phyloP scores from a whole-genome alignment of 225 moss, liverwort and hornwort species.

The Pseudoscleropodium purum region DNA sequence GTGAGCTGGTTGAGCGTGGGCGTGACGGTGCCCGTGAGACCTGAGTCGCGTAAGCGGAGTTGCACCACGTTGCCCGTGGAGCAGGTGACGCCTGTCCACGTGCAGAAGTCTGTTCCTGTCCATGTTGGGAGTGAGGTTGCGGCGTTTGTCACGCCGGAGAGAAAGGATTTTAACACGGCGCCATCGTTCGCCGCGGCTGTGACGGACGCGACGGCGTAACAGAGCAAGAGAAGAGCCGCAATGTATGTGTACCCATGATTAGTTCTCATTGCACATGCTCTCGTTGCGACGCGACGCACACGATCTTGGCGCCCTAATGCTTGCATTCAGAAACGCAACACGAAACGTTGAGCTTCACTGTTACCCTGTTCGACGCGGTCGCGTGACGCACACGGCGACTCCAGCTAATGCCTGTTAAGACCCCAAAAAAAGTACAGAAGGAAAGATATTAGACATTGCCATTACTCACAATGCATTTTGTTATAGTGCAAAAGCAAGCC shows the following conservation, averaged over 20 bases:
- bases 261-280: slow-evolving; percentile 42
- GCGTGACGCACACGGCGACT: neutral
- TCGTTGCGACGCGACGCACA: neutral
- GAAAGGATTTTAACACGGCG: slow-evolving; percentile 21
- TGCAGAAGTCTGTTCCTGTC: slow-evolving; percentile 53
- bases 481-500: neutral
- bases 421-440: neutral
- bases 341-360: neutral
- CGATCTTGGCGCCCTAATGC: neutral
- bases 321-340: neutral
- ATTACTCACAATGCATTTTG: neutral
- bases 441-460: neutral
- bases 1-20: slow-evolving; percentile 48
- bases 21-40: slow-evolving; percentile 58
- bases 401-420: neutral
- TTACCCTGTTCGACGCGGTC: neutral
- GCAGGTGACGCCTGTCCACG: slow-evolving; percentile 53
- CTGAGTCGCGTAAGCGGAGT: slow-evolving; percentile 37
- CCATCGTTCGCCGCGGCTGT: slow-evolving; percentile 21
- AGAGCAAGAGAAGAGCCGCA: neutral
- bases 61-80: slow-evolving; percentile 23
- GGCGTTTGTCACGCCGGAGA: slow-evolving; percentile 6
- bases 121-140: slow-evolving; percentile 19
- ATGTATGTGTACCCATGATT: neutral
- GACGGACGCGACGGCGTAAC: neutral